Evolutionary conservation across 257 asterid species (phyloP).

Genomic region (Phtheirospermum japonicum): DNA sequence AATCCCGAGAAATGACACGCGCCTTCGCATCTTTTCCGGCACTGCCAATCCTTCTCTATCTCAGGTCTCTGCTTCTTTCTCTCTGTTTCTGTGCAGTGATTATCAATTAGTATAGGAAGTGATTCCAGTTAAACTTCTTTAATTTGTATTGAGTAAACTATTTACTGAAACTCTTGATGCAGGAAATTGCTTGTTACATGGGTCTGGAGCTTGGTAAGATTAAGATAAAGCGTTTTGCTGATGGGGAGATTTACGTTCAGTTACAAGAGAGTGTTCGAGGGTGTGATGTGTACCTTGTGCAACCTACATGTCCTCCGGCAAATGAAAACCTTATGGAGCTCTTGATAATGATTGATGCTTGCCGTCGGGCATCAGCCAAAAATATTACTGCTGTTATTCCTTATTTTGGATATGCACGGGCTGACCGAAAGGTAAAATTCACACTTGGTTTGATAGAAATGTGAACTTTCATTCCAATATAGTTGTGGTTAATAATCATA

Average conservation of each 20-base stretch:
- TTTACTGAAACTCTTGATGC: slow-evolving; percentile 21
- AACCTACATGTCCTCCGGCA: slow-evolving; percentile 84
- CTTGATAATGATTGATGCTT: slow-evolving; percentile 79
- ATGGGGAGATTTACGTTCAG: slow-evolving; percentile 81
- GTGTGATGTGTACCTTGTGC: slow-evolving; percentile 76
- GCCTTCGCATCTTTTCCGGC: slow-evolving; percentile 85
- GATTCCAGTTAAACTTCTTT: not conserved
- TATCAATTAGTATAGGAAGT: not conserved
- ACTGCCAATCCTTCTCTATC: slow-evolving; percentile 84
- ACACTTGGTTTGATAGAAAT: slow-evolving; percentile 2
- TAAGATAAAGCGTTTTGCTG: slow-evolving; percentile 71
- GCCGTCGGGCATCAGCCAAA: slow-evolving; percentile 84
- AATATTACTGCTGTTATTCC: slow-evolving; percentile 80
- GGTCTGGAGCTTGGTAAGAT: slow-evolving; percentile 72
- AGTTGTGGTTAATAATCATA: slow-evolving; percentile 14
- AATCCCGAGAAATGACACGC: slow-evolving; percentile 42
- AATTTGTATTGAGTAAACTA: too few relatives aligned
- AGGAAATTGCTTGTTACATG: slow-evolving; percentile 81
- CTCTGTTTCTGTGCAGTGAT: not conserved
- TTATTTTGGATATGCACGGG: slow-evolving; percentile 78
- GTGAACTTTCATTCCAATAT: slow-evolving; percentile 17
- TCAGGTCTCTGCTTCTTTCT: slow-evolving; percentile 41
- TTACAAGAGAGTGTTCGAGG: slow-evolving; percentile 83
- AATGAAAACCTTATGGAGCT: slow-evolving; percentile 87
- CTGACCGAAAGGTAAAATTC: slow-evolving; percentile 67